Evolutionary conservation across 2,329 filamentous ascomycete genomes (phyloP), one percentile per base, ranked within the genome.

Genomic region (Fusarium lyarnte): DNA sequence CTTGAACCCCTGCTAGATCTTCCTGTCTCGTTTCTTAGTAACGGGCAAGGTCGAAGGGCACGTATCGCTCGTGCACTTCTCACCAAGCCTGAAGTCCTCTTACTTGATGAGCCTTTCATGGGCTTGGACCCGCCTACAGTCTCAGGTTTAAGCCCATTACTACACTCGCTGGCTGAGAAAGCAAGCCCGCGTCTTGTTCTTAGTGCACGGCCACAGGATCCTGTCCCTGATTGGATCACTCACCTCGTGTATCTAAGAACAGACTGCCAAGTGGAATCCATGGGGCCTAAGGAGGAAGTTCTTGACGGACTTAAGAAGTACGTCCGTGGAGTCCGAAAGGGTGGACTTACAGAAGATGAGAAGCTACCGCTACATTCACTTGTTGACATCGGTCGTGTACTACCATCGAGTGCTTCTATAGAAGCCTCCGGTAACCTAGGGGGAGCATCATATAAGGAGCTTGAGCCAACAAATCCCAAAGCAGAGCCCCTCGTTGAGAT

Each of bases 101-200:
- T 98, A 58, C 85, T 97, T 5, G 96, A 99, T 82, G 95, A 97
- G 76, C 95, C 96, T 2, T 98, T 98, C 78, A 97, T 98, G 93
- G 95, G 96, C 0, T 85, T 99, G 21, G 96, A 98, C 81, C 96
- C 95, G 19, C 91, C 91, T 10, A 97, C 94, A 0, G 88, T 93
- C 17, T 86, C 88, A 17, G 88, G 88, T 3, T 83, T 98, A 74
- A 95, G 93, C 43, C 86, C 87, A 1, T 85, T 98, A 51, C 84
- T 98, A 27, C 84, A 89, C 71, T 86, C 86, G 1, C 83, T 98
- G 62, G 93, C 94, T 0, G 86, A 88, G 65, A 87, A 86, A 53
- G 88, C 88, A 19, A 86, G 85, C 11, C 95, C 94, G 1, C 87
- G 94, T 36, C 84, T 98, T 29, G 85, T 98, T 5, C 82, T 98